phyloP scores from a whole-genome alignment of 31 red algal species.

The Bonnemaisonia californica region DNA sequence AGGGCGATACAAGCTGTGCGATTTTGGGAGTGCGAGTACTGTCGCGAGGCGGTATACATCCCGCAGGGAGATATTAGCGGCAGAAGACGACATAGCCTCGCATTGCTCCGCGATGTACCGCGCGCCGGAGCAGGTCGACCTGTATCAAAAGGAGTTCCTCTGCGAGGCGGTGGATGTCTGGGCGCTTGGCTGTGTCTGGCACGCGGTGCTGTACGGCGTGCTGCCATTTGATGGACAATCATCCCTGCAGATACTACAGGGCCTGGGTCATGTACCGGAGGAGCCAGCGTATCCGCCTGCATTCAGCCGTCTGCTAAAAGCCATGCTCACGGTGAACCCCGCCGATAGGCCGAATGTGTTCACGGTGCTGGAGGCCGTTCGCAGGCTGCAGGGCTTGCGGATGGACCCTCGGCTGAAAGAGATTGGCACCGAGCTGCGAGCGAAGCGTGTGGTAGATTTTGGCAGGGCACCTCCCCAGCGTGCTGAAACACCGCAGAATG shows the following conservation, averaged over 20 bases:
- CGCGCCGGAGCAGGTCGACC: slow-evolving; percentile 73
- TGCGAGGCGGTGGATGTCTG: slow-evolving; percentile 80
- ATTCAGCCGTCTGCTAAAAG: background rate
- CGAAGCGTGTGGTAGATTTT: background rate
- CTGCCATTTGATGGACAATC: slow-evolving; percentile 71
- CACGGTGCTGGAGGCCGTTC: background rate
- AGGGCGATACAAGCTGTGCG: slow-evolving; percentile 75
- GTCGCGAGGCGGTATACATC: slow-evolving; percentile 10
- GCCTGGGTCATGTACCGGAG: slow-evolving; percentile 22
- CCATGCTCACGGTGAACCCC: slow-evolving; percentile 29
- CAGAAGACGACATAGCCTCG: slow-evolving; percentile 39
- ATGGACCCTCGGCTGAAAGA: slow-evolving; percentile 6
- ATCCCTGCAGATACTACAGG: slow-evolving; percentile 47
- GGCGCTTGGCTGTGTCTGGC: slow-evolving; percentile 76
- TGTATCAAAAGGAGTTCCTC: slow-evolving; percentile 42
- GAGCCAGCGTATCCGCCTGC: slow-evolving; percentile 30
- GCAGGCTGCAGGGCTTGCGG: background rate
- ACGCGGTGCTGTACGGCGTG: slow-evolving; percentile 51
- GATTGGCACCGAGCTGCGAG: background rate
- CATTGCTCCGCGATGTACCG: slow-evolving; percentile 74
- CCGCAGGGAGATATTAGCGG: slow-evolving; percentile 33
- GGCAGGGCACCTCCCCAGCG: background rate
- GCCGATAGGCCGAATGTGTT: slow-evolving; percentile 15
- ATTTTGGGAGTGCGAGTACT: slow-evolving; percentile 78
- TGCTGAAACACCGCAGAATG: background rate